Evolutionary conservation across 495 filamentous ascomycete species (phyloP), one percentile per base, ranked within the genome.

Genomic region (Xylaria curta): DNA sequence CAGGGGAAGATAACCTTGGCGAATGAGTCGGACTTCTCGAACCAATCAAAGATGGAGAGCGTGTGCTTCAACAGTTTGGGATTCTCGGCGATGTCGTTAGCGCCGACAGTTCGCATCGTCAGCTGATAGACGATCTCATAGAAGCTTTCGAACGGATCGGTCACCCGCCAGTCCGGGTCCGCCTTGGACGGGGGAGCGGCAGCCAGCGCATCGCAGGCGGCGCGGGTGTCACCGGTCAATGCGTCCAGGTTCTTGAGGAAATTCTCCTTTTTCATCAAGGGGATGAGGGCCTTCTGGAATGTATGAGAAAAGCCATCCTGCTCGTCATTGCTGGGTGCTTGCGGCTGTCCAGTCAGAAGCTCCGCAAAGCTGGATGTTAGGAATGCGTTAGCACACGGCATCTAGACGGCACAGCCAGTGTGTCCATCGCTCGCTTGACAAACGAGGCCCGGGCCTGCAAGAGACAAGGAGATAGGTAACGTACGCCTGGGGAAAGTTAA

Each of bases 1-100:
- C 81, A 84, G 3, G 84, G 85, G 69, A 86, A 85, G 70, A 85
- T 81, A 64, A 87, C 77, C 10, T 72, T 72, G 4, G 74, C 53
- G 19, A 80, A 72, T 1, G 78, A 80, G 54, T 73, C 69, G 61
- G 63, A 72, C 12, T 70, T 40, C 65, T 83, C 80, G 61, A 85
- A 75, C 42, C 58, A 74, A 38, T 84, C 78, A 68, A 82, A 85
- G 31, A 75, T 66, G 24, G 73, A 13, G 2, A 87, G 79, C 5
- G 78, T 79, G 42, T 76, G 64, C 1, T 75, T 73, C 33, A 82
- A 65, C n/a, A 82, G 68, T 42, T 70, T 53, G 0, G 78, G 78
- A 60, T 81, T 75, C 4, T 82, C 78, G 51, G 82, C 82, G 47
- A 86, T 81, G 36, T 86, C 84, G 61, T 81, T 76, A 66, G 76